Evolutionary conservation across 2,329 filamentous ascomycete genomes (phyloP).

Genomic region (Metarhizium brunneum): DNA sequence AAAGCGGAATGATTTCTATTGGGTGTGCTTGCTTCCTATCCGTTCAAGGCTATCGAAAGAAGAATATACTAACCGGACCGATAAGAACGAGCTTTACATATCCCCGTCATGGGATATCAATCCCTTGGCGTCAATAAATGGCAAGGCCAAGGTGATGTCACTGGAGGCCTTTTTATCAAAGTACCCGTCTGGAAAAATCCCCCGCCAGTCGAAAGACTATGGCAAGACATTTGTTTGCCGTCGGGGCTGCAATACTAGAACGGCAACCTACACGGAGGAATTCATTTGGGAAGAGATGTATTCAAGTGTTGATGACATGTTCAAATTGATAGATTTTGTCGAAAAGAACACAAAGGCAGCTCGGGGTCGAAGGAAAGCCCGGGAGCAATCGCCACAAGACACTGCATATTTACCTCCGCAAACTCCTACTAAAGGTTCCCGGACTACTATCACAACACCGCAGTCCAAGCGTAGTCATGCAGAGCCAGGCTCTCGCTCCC

Average conservation of each 20-base stretch:
- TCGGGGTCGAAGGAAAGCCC: conserved; percentile 20
- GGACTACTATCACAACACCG: conserved; percentile 19
- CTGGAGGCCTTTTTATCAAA: conserved; percentile 53
- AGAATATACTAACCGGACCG: background rate
- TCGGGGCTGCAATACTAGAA: conserved; percentile 79
- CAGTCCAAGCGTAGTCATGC: conserved; percentile 19
- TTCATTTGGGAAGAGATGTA: conserved; percentile 88
- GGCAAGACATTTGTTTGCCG: conserved; percentile 88
- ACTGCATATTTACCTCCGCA: conserved; percentile 24
- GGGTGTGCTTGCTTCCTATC: conserved; percentile 30
- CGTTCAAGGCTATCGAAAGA: background rate
- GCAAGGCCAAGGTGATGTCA: conserved; percentile 75
- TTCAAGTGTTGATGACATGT: conserved; percentile 53
- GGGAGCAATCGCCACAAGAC: conserved; percentile 23
- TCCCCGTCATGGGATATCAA: conserved; percentile 83
- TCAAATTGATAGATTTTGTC: conserved; percentile 56
- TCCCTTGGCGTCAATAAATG: conserved; percentile 80
- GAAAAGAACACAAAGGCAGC: conserved; percentile 65
- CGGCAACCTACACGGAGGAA: conserved; percentile 84
- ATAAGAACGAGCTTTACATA: conserved; percentile 81
- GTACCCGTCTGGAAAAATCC: conserved; percentile 68
- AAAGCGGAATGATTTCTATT: conserved; percentile 70
- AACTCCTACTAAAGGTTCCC: conserved; percentile 27
- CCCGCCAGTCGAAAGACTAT: conserved; percentile 61
- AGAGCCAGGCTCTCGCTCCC: conserved; percentile 21